Base-by-base conservation (phyloP, 768 basidiomycete species). In the Cystobasidium onofrii region DNA sequence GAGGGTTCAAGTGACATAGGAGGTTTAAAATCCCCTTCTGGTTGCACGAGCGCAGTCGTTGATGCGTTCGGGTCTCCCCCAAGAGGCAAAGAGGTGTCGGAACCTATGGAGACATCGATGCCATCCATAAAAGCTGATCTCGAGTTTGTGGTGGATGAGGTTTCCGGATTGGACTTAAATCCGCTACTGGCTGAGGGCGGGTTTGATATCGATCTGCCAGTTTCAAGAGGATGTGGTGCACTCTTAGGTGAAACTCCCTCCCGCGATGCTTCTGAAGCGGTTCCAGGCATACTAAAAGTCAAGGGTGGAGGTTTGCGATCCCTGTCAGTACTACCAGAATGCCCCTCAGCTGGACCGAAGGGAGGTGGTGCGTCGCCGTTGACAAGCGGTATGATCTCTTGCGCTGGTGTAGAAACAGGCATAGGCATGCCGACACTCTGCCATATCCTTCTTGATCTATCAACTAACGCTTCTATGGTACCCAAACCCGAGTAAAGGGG, bases 401-500 rank as follows among this genome's bases (percentile, higher is more conserved):
- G 25, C 6, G 29, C 57, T 12, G 57, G 57, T 34, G 57, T 60
- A 29, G 57, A 60, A 20, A 34, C 57, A 6, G 57, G 57, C 57
- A 60, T 60, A 6, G 57, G 57, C 57, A 60, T 60, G 2, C 69
- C 69, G 10, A 60, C 33, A 33, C 55, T 55, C 25, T 54, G 18
- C 69, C 69, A 71, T 31, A 31, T 31, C 41, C 33, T 33, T 31
- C 55, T 15, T n/a, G 52, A 57, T 55, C 69, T 33, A 13, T 71
- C 69, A 15, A 71, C 69, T n/a, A 71, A 27, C 13, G 69, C 69
- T 60, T 71, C 69, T 34, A 71, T 71, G 10, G 69, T 61, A 6
- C 69, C 69, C 31, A 71, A 12, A 41, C 69, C 69, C 10, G 69
- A 71, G 55, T 57, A 71, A 1, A 39, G 6, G 25, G 69, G 69